Conservation (phyloP, 768 basidiomycete genomes). For the Pulveroboletus sp. region DNA sequence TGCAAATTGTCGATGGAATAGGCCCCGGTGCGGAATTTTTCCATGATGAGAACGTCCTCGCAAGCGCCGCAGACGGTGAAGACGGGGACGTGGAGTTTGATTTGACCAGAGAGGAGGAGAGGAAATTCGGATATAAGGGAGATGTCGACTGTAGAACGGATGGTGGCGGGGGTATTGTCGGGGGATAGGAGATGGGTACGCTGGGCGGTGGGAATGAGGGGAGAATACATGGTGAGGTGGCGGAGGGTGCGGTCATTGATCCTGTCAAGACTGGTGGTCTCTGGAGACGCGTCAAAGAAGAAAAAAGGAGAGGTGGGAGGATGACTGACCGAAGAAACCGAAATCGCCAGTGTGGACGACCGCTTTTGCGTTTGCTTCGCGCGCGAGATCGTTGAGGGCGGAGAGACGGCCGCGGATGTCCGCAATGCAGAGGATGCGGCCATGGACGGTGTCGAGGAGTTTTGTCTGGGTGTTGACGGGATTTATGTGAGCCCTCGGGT, state of each 20-base stretch:
- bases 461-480: conserved; percentile 74
- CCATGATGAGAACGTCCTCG: conserved; percentile 89
- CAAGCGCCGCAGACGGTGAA: conserved; percentile 98
- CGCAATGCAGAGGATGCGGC: conserved; percentile 90
- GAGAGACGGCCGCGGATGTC: conserved; percentile 89
- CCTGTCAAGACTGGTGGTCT: conserved; percentile 73
- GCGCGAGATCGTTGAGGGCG: conserved; percentile 84
- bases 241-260: conserved; percentile 96
- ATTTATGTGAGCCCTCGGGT: conserved; percentile 40
- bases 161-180: conserved; percentile 61
- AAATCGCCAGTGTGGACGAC: conserved; percentile 99
- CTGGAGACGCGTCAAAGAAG: conserved; percentile 38
- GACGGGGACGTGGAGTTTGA: conserved; percentile 89
- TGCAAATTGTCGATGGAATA: conserved; percentile 88
- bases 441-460: conserved; percentile 73
- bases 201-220: conserved; percentile 80
- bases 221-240: conserved; percentile 95
- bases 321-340: conserved; percentile 84
- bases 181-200: conserved; percentile 71
- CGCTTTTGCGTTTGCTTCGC: conserved; percentile 84
- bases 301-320: conserved; percentile 1
- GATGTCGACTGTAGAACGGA: conserved; percentile 72
- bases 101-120: conserved; percentile 80
- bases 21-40: conserved; percentile 82
- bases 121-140: conserved; percentile 92